Percentiles rank a stretch among this genome's conserved stretches.
These are phyloP conservation scores for Acacia crassicarpa DNA, from an alignment of 306 rosid species.

Conservation along the genomic window DNA sequence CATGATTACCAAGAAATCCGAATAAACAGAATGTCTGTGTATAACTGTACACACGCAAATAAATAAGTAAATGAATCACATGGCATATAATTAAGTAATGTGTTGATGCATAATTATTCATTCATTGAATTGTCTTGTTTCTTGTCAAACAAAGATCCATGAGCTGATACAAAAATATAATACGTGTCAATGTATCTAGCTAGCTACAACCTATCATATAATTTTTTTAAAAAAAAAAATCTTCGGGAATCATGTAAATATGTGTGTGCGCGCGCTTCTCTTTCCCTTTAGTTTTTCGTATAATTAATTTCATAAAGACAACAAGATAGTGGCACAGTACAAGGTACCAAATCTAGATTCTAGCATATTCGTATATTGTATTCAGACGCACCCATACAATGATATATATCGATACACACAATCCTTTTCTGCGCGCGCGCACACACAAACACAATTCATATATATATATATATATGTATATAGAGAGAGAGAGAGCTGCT, in stretches of 20 bases:
- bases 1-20: too few relatives aligned
- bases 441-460: too few relatives aligned
- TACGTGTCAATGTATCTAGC: not conserved
- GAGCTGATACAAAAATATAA: not conserved
- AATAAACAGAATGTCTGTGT: too few relatives aligned
- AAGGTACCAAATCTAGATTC: not conserved
- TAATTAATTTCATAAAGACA: not conserved
- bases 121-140: not conserved
- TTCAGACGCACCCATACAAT: too few relatives aligned
- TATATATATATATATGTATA: too few relatives aligned
- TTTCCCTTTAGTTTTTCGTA: not conserved
- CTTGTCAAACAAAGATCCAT: not conserved
- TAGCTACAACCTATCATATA: not conserved
- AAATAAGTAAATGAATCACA: not conserved
- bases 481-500: slow-evolving; percentile 4
- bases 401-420: too few relatives aligned
- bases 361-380: not conserved
- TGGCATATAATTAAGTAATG: not conserved
- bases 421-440: too few relatives aligned
- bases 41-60: too few relatives aligned
- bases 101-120: not conserved
- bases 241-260: not conserved
- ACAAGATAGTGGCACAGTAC: slow-evolving; percentile 3
- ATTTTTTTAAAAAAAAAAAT: too few relatives aligned
- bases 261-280: not conserved